phyloP scores from a whole-genome alignment of 768 basidiomycete genomes.

The Termitomyces sp. region DNA sequence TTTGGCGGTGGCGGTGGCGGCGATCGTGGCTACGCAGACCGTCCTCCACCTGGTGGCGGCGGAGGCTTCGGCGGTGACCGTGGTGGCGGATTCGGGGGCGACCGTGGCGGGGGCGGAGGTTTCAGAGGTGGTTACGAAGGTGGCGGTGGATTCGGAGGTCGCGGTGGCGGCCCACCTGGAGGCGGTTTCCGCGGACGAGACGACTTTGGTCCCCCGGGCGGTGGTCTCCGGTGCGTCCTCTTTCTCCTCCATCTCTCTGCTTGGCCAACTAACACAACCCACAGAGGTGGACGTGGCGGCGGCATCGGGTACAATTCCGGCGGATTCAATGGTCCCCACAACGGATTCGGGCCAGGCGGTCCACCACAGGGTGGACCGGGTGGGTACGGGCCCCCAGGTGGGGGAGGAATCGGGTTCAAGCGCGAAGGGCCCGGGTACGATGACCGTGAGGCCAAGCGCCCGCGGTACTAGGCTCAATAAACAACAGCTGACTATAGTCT shows the following conservation, averaged over 20 bases:
- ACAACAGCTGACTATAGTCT: too few relatives aligned
- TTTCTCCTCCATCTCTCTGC: neutral
- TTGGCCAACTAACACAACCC: constrained; percentile 9
- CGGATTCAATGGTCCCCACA: constrained; percentile 44
- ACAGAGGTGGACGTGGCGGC: constrained; percentile 60
- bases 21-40: constrained; percentile 33
- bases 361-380: constrained; percentile 20
- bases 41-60: constrained; percentile 26
- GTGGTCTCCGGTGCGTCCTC: constrained; percentile 43
- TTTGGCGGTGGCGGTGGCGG: constrained; percentile 19
- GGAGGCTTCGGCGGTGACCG: constrained; percentile 3
- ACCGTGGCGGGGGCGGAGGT: constrained; percentile 31
- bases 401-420: constrained; percentile 70
- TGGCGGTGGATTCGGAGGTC: constrained; percentile 32
- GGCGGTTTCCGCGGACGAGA: constrained; percentile 29
- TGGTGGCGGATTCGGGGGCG: constrained; percentile 26
- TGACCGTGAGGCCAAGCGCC: constrained; percentile 77
- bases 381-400: constrained; percentile 31
- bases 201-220: constrained; percentile 27
- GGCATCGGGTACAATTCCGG: constrained; percentile 70
- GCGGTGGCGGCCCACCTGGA: constrained; percentile 30
- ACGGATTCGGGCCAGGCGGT: constrained; percentile 38
- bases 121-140: constrained; percentile 33
- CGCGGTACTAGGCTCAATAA: constrained; percentile 53
- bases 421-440: constrained; percentile 71